Conservation (phyloP, 495 filamentous ascomycete species). For the Daldinia caldariorum region DNA sequence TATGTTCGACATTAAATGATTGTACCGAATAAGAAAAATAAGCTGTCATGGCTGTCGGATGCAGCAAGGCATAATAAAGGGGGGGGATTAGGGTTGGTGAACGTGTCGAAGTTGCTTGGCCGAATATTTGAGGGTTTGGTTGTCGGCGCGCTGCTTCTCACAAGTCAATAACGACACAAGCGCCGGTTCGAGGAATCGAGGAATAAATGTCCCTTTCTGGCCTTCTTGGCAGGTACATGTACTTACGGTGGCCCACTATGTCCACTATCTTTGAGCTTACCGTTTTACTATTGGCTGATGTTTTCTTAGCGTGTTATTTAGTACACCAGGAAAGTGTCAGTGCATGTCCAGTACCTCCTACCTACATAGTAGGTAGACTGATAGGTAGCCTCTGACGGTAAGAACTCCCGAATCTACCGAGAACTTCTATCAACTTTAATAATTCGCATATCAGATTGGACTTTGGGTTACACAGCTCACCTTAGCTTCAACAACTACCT, state of each 20-base stretch:
- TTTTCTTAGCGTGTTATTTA: constrained; percentile 16
- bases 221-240: constrained; percentile 41
- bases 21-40: constrained; percentile 26
- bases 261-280: not conserved
- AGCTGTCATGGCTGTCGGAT: constrained; percentile 41
- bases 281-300: constrained; percentile 20
- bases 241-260: constrained; percentile 19
- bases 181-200: not conserved
- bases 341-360: constrained; percentile 13
- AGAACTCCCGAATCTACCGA: constrained; percentile 37
- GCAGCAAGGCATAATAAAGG: constrained; percentile 21
- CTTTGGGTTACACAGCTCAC: not conserved
- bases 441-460: constrained; percentile 3
- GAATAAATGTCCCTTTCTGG: constrained; percentile 30
- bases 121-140: constrained; percentile 34
- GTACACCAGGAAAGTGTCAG: constrained; percentile 13
- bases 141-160: constrained; percentile 35
- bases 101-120: constrained; percentile 24
- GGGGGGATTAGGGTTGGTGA: not conserved
- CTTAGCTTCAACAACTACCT: not conserved
- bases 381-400: too few species aligned
- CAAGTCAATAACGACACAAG: constrained; percentile 12
- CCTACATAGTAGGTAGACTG: too few species aligned
- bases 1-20: constrained; percentile 45
- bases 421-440: constrained; percentile 22